phyloP scores from a whole-genome alignment of 2,329 filamentous ascomycete genomes.

The Talaromyces sp. region DNA sequence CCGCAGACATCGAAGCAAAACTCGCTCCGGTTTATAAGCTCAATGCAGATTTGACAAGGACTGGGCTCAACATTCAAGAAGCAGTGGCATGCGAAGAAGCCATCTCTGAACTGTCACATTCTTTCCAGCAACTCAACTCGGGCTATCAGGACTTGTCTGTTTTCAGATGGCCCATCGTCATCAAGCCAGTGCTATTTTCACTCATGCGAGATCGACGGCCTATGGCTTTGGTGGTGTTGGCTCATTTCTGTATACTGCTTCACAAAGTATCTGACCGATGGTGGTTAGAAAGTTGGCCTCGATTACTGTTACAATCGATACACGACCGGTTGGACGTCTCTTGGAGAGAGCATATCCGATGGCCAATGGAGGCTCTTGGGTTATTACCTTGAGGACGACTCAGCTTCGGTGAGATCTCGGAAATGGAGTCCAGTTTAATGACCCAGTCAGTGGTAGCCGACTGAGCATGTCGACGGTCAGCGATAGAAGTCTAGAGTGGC shows the following conservation, averaged over 20 bases:
- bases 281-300: slow-evolving; percentile 65
- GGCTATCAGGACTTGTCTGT: slow-evolving; percentile 34
- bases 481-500: not conserved
- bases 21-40: slow-evolving; percentile 15
- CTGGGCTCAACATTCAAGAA: slow-evolving; percentile 21
- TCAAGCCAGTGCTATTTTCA: slow-evolving; percentile 62
- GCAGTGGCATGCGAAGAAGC: slow-evolving; percentile 24
- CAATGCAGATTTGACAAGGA: slow-evolving; percentile 20
- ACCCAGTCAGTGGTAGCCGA: not conserved
- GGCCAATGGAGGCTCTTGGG: slow-evolving; percentile 26
- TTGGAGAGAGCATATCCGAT: slow-evolving; percentile 24
- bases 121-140: slow-evolving; percentile 22
- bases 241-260: slow-evolving; percentile 64
- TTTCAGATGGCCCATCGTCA: slow-evolving; percentile 59
- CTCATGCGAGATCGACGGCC: slow-evolving; percentile 58
- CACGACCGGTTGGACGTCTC: slow-evolving; percentile 21
- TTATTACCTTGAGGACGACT: slow-evolving; percentile 4
- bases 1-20: slow-evolving; percentile 21
- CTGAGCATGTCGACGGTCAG: not conserved
- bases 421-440: not conserved
- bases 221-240: slow-evolving; percentile 61
- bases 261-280: slow-evolving; percentile 60
- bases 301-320: slow-evolving; percentile 65
- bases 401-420: not conserved
- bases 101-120: slow-evolving; percentile 22